phyloP scores from a whole-genome alignment of 768 basidiomycete species.

The Lactarius psammicola region DNA sequence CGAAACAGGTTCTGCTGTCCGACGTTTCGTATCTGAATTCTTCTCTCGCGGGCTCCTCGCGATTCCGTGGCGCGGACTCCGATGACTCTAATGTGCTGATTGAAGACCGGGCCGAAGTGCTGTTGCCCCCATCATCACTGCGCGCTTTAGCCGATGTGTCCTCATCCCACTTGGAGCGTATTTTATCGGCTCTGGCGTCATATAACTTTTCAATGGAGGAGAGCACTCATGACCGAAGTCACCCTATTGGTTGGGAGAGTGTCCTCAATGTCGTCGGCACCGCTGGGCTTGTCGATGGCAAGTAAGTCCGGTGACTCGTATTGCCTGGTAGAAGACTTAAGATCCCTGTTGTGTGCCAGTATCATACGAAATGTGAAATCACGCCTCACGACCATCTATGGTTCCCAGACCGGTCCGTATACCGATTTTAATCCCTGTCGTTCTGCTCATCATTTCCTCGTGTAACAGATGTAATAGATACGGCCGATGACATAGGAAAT shows the following conservation, averaged over 20 bases:
- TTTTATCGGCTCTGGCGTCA: constrained; percentile 54
- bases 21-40: constrained; percentile 29
- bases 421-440: neutral
- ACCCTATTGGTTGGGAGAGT: constrained; percentile 60
- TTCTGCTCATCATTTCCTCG: neutral
- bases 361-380: constrained; percentile 19
- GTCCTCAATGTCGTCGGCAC: constrained; percentile 55
- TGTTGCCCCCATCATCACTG: constrained; percentile 36
- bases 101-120: constrained; percentile 34
- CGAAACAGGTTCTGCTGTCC: constrained; percentile 35
- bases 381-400: constrained; percentile 25
- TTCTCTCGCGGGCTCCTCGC: constrained; percentile 16
- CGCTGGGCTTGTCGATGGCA: constrained; percentile 36
- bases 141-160: constrained; percentile 44
- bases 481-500: constrained; percentile 6
- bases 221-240: constrained; percentile 63
- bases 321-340: neutral
- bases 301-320: constrained; percentile 29
- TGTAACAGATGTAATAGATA: constrained; percentile 6
- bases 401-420: constrained; percentile 13
- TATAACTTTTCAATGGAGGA: constrained; percentile 55
- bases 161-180: constrained; percentile 46
- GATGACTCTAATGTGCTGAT: constrained; percentile 10
- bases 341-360: neutral
- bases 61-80: neutral